Percentiles rank a stretch among this genome's conserved stretches.
Evolutionary conservation across 768 basidiomycete species (phyloP).

Genomic region (Tephrocybe sp.): DNA sequence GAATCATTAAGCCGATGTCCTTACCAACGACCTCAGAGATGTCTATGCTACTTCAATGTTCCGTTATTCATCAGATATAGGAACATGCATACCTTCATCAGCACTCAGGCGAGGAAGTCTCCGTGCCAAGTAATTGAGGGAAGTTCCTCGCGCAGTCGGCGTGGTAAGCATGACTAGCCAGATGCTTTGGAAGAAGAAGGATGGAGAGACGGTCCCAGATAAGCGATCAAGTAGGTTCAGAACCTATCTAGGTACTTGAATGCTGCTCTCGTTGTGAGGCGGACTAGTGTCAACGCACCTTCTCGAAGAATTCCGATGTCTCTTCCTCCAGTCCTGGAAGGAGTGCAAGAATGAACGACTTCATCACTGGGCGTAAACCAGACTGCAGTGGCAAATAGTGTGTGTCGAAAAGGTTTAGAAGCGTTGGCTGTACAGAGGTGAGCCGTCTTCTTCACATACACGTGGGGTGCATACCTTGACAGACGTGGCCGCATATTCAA

Average conservation of each 20-base stretch:
- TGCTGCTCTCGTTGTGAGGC: neutral
- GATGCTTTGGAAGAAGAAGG: constrained; percentile 94
- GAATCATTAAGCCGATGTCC: constrained; percentile 92
- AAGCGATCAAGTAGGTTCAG: constrained; percentile 77
- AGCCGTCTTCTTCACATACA: neutral
- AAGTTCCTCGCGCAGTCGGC: constrained; percentile 79
- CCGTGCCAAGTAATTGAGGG: constrained; percentile 84
- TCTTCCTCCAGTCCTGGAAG: constrained; percentile 97
- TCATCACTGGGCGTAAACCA: constrained; percentile 85
- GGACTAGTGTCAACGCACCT: constrained; percentile 41
- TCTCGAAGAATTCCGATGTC: constrained; percentile 96
- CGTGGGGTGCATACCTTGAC: constrained; percentile 65
- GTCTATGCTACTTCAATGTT: constrained; percentile 35
- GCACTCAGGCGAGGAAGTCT: constrained; percentile 70
- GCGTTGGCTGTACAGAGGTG: constrained; percentile 56
- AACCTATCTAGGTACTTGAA: constrained; percentile 48
- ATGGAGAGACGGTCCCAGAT: constrained; percentile 78
- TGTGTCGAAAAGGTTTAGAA: constrained; percentile 90
- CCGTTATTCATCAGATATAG: neutral
- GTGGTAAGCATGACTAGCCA: constrained; percentile 94
- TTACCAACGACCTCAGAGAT: constrained; percentile 74
- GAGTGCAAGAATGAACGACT: constrained; percentile 90
- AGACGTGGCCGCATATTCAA: constrained; percentile 98
- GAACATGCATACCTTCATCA: constrained; percentile 59
- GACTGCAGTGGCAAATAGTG: constrained; percentile 87